Base-by-base conservation (phyloP, 164 flowering plant genomes). In the Aristolochia californica region DNA sequence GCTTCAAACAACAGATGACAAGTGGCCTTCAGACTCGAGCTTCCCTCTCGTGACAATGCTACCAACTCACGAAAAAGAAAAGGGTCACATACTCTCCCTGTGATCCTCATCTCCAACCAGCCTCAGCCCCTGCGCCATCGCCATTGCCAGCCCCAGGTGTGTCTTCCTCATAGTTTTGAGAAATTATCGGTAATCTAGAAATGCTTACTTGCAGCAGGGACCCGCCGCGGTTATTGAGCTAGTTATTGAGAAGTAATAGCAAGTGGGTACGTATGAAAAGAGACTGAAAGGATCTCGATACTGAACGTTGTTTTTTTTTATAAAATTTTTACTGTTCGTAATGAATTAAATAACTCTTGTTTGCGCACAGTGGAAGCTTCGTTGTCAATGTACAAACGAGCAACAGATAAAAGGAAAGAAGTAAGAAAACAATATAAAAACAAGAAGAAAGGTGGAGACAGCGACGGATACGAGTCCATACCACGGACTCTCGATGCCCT, bases 21-120 rank as follows among this genome's bases (percentile, higher is more conserved):
- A 11, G 50, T 34, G 50, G 22, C 18, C 20, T 5, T 47, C 4
- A 1, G 12, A 13, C 18, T 47, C 9, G 12, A 5, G 20, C 20
- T 17, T 13, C 7, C 1, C 18, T 14, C 50, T 13, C 50, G 22
- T 47, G 50, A 47, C 22, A 47, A 8, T 0, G 50, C 20, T 12
- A 18, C 48, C 20, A 45, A 45, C 22, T 4, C 50, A 47, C 22
- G 22, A 20, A 47, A 47, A 20, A 0, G 50, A 14, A 20, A 47
- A 47, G 22, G 22, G 22, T 5, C 20, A 20, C 50, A 45, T 4
- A 20, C 22, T 47, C 20, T 47, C 20, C 30, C 13, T 53, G 25
- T 53, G 55, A 22, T 53, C 55, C 30, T 26, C 55, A 53, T 53
- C 55, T 53, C 55, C 24, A 22, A 5, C 55, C 1, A 14, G 4